phyloP scores from a whole-genome alignment of 148 eudicot genomes.

The Dianthus caryophyllus region DNA sequence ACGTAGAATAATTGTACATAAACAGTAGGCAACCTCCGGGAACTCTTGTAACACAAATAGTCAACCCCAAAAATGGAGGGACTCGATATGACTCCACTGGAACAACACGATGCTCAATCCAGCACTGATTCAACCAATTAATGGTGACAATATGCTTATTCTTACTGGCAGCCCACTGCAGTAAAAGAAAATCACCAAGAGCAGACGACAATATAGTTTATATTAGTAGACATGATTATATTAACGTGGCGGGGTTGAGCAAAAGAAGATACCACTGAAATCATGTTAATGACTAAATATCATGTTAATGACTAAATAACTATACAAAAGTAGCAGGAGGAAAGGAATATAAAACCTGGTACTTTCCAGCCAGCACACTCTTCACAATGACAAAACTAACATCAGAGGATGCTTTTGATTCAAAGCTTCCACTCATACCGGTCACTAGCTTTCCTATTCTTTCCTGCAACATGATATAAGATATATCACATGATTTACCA shows the following conservation, averaged over 20 bases:
- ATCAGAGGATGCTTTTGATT: constrained; percentile 61
- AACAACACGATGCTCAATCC: constrained; percentile 97
- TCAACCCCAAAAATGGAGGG: constrained; percentile 84
- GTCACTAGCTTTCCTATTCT: constrained; percentile 65
- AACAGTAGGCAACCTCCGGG: constrained; percentile 58
- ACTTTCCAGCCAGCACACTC: constrained; percentile 82
- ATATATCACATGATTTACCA: background rate
- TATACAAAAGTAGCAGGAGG: background rate
- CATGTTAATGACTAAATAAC: background rate
- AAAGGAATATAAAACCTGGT: constrained; percentile 51
- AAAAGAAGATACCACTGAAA: constrained; percentile 1
- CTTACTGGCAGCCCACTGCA: constrained; percentile 80
- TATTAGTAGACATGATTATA: background rate
- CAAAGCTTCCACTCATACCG: constrained; percentile 83
- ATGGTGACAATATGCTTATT: constrained; percentile 80
- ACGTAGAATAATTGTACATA: constrained; percentile 3
- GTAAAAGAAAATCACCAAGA: constrained; percentile 7
- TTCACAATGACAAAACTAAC: constrained; percentile 88
- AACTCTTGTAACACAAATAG: constrained; percentile 69
- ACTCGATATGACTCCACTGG: constrained; percentile 77
- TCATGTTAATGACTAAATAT: constrained; percentile 1
- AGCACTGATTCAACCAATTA: constrained; percentile 88
- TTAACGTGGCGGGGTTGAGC: background rate
- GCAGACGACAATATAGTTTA: constrained; percentile 1
- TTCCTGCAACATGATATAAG: constrained; percentile 43